phyloP scores from a whole-genome alignment of 192 early-diverging fungal species.

The Globomyces pollinis-pini region DNA sequence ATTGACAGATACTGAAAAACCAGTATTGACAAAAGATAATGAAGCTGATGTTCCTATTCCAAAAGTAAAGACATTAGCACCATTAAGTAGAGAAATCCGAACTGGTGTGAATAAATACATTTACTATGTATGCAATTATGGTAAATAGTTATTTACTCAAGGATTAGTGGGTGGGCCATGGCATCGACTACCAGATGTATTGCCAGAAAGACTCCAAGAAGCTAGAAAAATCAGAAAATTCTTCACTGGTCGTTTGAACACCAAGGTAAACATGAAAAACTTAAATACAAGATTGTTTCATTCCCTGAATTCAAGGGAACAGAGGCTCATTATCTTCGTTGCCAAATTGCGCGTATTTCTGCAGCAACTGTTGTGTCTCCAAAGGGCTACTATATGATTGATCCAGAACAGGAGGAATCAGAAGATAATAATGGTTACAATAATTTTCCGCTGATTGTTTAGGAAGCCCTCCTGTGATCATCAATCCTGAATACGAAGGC shows the following conservation, averaged over 20 bases:
- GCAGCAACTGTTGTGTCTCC: constrained; percentile 49
- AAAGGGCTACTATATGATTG: constrained; percentile 52
- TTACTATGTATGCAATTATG: constrained; percentile 46
- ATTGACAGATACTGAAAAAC: background rate
- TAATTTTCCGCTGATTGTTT: background rate
- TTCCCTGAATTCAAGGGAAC: constrained; percentile 48
- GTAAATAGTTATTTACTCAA: background rate
- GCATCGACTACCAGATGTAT: constrained; percentile 46
- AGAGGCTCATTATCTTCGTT: constrained; percentile 55
- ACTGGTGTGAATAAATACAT: constrained; percentile 52
- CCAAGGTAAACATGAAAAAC: constrained; percentile 23
- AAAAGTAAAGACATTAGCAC: constrained; percentile 24
- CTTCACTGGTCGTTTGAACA: constrained; percentile 45
- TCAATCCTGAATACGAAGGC: constrained; percentile 52
- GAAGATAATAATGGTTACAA: constrained; percentile 37
- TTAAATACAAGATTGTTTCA: constrained; percentile 31
- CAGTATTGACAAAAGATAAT: constrained; percentile 18
- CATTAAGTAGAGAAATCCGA: constrained; percentile 34
- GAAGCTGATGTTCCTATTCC: constrained; percentile 22
- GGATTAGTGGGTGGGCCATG: constrained; percentile 42
- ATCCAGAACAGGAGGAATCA: constrained; percentile 41
- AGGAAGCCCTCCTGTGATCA: constrained; percentile 42
- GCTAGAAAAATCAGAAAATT: constrained; percentile 43
- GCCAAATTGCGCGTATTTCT: constrained; percentile 54
- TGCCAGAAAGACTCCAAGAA: constrained; percentile 48